phyloP scores from a whole-genome alignment of 2,329 filamentous ascomycete species.

The Aspergillus bombycis region DNA sequence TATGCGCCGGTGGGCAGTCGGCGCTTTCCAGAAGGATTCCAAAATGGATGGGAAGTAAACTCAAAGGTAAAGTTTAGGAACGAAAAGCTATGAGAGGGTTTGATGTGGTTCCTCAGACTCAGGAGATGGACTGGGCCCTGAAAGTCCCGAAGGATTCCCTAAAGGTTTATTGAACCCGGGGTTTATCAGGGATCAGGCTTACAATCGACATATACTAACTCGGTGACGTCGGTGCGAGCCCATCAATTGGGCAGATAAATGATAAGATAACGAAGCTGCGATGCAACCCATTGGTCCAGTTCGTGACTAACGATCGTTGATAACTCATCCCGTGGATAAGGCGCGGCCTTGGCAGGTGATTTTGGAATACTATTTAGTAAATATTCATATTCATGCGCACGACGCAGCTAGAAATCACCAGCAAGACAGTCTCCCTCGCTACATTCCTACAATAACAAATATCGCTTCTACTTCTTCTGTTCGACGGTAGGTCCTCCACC shows the following conservation, averaged over 20 bases:
- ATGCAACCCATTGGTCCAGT: constrained; percentile 22
- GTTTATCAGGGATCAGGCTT: not conserved
- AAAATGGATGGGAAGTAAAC: not conserved
- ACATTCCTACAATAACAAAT: not conserved
- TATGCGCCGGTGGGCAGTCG: not conserved
- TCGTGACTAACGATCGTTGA: constrained; percentile 30
- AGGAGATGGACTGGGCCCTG: not conserved
- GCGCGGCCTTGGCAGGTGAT: not conserved
- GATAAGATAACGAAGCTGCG: constrained; percentile 33
- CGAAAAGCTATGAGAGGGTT: not conserved
- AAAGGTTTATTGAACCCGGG: not conserved
- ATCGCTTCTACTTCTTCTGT: constrained; percentile 43
- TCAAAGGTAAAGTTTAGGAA: not conserved
- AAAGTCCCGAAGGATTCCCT: not conserved
- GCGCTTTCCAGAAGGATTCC: not conserved
- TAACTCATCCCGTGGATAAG: constrained; percentile 14
- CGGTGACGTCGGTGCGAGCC: constrained; percentile 19
- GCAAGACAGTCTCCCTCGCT: constrained; percentile 3
- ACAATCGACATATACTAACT: not conserved
- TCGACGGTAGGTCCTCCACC: constrained; percentile 64
- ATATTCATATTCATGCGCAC: not conserved
- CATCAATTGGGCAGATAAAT: constrained; percentile 11
- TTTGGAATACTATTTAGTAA: not conserved
- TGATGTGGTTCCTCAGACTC: not conserved
- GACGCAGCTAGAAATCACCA: not conserved